phyloP scores from a whole-genome alignment of 768 basidiomycete genomes.

The Pleurotus tuoliensis region DNA sequence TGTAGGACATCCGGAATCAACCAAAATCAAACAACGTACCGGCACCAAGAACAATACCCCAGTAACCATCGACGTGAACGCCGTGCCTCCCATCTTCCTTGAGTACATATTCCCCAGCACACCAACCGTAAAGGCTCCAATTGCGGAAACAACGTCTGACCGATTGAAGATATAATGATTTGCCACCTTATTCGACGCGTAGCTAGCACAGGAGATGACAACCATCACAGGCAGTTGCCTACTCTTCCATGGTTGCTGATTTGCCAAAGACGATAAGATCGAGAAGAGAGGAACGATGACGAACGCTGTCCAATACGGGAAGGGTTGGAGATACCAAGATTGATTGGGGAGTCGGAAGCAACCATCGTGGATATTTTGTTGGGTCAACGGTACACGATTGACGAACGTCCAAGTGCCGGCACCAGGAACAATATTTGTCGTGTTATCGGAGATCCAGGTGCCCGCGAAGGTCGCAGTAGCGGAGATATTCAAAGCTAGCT shows the following conservation, averaged over 20 bases:
- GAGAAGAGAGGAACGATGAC: constrained; percentile 77
- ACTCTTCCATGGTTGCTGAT: constrained; percentile 72
- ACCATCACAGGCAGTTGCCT: constrained; percentile 81
- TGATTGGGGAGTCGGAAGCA: constrained; percentile 66
- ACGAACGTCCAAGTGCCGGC: constrained; percentile 67
- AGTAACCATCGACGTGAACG: constrained; percentile 89
- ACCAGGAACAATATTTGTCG: constrained; percentile 39
- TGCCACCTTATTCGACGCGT: constrained; percentile 76
- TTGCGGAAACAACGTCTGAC: constrained; percentile 79
- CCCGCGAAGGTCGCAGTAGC: constrained; percentile 55
- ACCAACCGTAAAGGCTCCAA: constrained; percentile 81
- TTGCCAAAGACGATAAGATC: constrained; percentile 65
- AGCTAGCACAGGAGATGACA: constrained; percentile 74
- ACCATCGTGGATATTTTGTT: constrained; percentile 51
- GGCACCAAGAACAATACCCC: constrained; percentile 86
- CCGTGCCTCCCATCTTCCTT: constrained; percentile 77
- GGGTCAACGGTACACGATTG: constrained; percentile 41
- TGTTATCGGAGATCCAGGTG: constrained; percentile 62
- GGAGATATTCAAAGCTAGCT: constrained; percentile 48
- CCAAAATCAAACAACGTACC: constrained; percentile 38
- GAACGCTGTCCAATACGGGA: constrained; percentile 75
- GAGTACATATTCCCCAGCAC: constrained; percentile 79
- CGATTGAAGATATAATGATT: constrained; percentile 84
- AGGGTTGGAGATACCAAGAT: constrained; percentile 79
- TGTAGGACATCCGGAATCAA: not conserved